Conservation (phyloP, 371 early-diverging fungal species). For the Fennellomyces sp. region DNA sequence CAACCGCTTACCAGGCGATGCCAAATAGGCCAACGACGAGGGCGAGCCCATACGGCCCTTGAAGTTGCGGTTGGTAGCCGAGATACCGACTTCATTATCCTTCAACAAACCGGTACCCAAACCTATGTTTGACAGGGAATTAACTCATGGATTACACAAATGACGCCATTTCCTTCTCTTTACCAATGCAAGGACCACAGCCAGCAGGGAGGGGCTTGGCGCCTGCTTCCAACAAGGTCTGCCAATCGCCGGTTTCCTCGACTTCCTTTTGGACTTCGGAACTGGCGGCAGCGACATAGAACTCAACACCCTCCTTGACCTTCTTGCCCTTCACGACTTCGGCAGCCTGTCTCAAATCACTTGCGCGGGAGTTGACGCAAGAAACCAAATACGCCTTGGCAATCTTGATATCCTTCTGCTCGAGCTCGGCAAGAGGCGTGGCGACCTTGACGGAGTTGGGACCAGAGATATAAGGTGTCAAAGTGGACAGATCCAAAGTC, state of each 20-base stretch:
- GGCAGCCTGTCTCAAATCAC: slow-evolving; percentile 91
- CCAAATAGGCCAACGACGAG: slow-evolving; percentile 86
- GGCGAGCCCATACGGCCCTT: slow-evolving; percentile 98
- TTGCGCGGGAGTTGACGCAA: slow-evolving; percentile 90
- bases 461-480: slow-evolving; percentile 90
- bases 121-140: slow-evolving; percentile 32
- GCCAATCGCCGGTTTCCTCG: slow-evolving; percentile 87
- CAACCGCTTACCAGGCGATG: slow-evolving; percentile 80
- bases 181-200: slow-evolving; percentile 96
- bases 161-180: slow-evolving; percentile 6
- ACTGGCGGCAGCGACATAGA: slow-evolving; percentile 94
- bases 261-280: slow-evolving; percentile 89
- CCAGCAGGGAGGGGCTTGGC: slow-evolving; percentile 91
- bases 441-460: slow-evolving; percentile 95
- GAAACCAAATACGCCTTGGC: slow-evolving; percentile 96
- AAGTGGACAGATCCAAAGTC: slow-evolving; percentile 84
- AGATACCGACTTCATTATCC: slow-evolving; percentile 95
- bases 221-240: slow-evolving; percentile 83
- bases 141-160: too few species aligned
- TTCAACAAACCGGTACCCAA: slow-evolving; percentile 88
- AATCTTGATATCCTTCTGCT: slow-evolving; percentile 71
- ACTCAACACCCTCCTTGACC: slow-evolving; percentile 86
- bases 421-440: slow-evolving; percentile 76
- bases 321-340: slow-evolving; percentile 73
- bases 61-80: slow-evolving; percentile 96